These are phyloP conservation scores for Tieghemostelium lacteum DNA, from an alignment of 78 protist species.

Conservation along the genomic window DNA sequence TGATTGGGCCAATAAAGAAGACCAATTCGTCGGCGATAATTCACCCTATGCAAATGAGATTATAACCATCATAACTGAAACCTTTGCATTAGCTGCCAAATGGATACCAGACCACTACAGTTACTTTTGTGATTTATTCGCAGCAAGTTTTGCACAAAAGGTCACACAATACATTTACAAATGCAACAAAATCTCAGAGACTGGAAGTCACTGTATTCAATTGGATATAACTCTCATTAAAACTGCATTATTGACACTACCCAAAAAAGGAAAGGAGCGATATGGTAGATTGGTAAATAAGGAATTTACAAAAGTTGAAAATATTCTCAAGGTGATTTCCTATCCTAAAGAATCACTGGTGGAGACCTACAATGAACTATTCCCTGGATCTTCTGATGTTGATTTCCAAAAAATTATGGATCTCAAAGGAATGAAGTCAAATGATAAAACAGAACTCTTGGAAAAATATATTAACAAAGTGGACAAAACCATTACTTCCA, in stretches of 20 bases:
- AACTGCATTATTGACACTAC: conserved; percentile 11
- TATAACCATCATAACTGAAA: conserved; percentile 1
- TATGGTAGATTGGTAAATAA: conserved; percentile 56
- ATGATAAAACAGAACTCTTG: conserved; percentile 51
- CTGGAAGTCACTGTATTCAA: conserved; percentile 62
- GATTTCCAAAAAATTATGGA: conserved; percentile 81
- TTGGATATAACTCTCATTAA: conserved; percentile 64
- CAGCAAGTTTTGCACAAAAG: conserved; percentile 23
- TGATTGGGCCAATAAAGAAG: conserved; percentile 68
- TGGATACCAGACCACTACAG: conserved; percentile 35
- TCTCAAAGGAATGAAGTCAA: conserved; percentile 59
- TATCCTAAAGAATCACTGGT: conserved; percentile 17
- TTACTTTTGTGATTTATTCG: conserved; percentile 76
- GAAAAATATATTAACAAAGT: conserved; percentile 50
- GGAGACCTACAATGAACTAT: conserved; percentile 49
- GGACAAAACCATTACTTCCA: conserved; percentile 12
- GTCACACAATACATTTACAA: conserved; percentile 55
- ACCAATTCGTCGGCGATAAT: conserved; percentile 33
- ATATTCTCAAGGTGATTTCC: conserved; percentile 65
- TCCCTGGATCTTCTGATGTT: conserved; percentile 22
- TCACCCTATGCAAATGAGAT: conserved; percentile 71
- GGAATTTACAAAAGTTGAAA: conserved; percentile 68
- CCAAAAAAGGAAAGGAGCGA: conserved; percentile 35
- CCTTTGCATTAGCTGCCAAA: not conserved
- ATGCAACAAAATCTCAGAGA: conserved; percentile 67